Evolutionary conservation across 352 stramenopile species (phyloP).

Genomic region (Globisporangium barbulae): DNA sequence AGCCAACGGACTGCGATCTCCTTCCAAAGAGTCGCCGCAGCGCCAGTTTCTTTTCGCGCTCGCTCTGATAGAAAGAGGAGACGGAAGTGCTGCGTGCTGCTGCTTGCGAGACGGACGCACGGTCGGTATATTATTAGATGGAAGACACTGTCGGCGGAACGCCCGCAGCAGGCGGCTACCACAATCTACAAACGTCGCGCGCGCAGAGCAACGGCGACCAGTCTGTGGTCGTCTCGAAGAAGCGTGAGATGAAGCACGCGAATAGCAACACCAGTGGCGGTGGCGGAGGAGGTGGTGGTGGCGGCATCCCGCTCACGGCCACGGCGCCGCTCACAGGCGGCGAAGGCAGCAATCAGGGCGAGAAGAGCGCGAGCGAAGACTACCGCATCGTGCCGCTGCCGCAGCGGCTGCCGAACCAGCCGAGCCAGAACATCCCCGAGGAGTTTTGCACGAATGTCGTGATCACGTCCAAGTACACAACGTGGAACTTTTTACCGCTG

Average conservation of each 20-base stretch:
- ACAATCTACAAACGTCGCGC: constrained; percentile 32
- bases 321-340: constrained; percentile 6
- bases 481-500: constrained; percentile 85
- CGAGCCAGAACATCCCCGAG: constrained; percentile 12
- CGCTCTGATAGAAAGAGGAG: background rate
- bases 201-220: constrained; percentile 12
- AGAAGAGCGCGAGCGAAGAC: constrained; percentile 21
- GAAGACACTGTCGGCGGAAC: constrained; percentile 5
- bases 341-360: background rate
- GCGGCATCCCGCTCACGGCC: constrained; percentile 8
- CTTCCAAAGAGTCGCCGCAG: background rate
- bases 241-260: constrained; percentile 16
- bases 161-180: constrained; percentile 20
- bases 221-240: background rate
- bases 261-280: constrained; percentile 12
- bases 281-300: background rate
- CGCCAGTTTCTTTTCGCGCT: constrained; percentile 2
- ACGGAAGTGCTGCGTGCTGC: background rate
- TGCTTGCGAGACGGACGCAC: background rate
- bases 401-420: constrained; percentile 22
- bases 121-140: constrained; percentile 11
- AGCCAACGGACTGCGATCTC: background rate
- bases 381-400: constrained; percentile 58
- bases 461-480: constrained; percentile 91
- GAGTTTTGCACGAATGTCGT: constrained; percentile 84